These are phyloP conservation scores for Berkeleyomyces rouxiae DNA, from an alignment of 2,329 filamentous ascomycete species.

Conservation along the genomic window DNA sequence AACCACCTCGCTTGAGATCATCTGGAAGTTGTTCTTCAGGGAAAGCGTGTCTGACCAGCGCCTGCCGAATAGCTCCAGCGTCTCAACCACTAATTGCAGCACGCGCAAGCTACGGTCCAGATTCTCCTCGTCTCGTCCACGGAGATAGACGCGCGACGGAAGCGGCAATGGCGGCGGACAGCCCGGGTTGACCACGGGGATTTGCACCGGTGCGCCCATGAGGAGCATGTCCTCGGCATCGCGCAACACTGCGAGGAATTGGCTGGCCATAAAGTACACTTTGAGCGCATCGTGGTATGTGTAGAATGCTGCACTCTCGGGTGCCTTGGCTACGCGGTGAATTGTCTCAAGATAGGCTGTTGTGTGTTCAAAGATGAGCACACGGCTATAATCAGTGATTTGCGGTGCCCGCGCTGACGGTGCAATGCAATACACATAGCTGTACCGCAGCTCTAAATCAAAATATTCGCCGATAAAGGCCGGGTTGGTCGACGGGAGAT, in stretches of 20 bases:
- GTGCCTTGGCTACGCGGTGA: slow-evolving; percentile 45
- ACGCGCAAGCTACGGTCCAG: slow-evolving; percentile 39
- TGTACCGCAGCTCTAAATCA: slow-evolving; percentile 77
- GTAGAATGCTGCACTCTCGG: slow-evolving; percentile 48
- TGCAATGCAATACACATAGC: slow-evolving; percentile 75
- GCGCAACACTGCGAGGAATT: slow-evolving; percentile 43
- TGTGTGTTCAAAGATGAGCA: slow-evolving; percentile 72
- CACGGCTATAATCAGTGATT: slow-evolving; percentile 59
- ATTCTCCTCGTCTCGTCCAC: slow-evolving; percentile 29
- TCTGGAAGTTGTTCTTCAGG: slow-evolving; percentile 37
- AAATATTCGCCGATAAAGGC: slow-evolving; percentile 57
- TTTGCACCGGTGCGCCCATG: slow-evolving; percentile 27
- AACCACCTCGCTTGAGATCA: slow-evolving; percentile 29
- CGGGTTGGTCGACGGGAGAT: slow-evolving; percentile 50
- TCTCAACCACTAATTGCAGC: slow-evolving; percentile 36
- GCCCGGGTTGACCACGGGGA: slow-evolving; percentile 28
- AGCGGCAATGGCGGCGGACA: slow-evolving; percentile 36
- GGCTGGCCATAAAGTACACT: slow-evolving; percentile 56
- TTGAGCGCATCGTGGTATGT: slow-evolving; percentile 80
- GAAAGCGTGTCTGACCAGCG: slow-evolving; percentile 41
- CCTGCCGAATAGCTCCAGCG: slow-evolving; percentile 38
- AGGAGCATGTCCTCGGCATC: slow-evolving; percentile 41
- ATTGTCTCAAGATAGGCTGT: slow-evolving; percentile 68
- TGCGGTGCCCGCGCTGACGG: slow-evolving; percentile 58
- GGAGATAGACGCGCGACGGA: slow-evolving; percentile 26